phyloP scores from a whole-genome alignment of 2,329 filamentous ascomycete genomes.

The Cladosporium sp. region DNA sequence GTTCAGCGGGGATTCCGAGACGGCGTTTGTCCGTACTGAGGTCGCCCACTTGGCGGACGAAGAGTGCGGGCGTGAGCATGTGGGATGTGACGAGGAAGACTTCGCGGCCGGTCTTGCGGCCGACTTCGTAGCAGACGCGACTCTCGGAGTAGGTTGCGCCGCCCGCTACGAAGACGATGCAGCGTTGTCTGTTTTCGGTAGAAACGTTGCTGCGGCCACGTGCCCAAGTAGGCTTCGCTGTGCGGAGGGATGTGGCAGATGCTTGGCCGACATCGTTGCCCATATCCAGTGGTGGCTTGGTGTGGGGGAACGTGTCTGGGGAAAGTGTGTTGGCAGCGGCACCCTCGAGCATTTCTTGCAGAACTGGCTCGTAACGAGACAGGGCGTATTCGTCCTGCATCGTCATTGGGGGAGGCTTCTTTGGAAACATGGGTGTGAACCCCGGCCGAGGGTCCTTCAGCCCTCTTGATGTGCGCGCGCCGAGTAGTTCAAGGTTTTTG shows the following conservation, averaged over 20 bases:
- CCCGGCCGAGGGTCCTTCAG: slow-evolving; percentile 73
- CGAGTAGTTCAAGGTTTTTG: slow-evolving; percentile 75
- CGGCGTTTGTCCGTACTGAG: slow-evolving; percentile 69
- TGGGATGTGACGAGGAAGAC: slow-evolving; percentile 87
- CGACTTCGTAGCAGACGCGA: slow-evolving; percentile 82
- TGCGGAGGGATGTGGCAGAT: slow-evolving; percentile 67
- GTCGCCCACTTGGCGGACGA: slow-evolving; percentile 77
- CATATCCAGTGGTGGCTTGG: slow-evolving; percentile 55
- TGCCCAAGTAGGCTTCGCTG: slow-evolving; percentile 93
- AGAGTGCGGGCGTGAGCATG: slow-evolving; percentile 83
- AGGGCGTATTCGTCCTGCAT: slow-evolving; percentile 71
- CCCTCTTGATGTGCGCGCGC: slow-evolving; percentile 65
- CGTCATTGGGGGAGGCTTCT: slow-evolving; percentile 54
- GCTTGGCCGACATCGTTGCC: slow-evolving; percentile 51
- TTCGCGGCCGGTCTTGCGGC: slow-evolving; percentile 68
- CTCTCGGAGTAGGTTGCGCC: slow-evolving; percentile 92
- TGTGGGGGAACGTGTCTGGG: slow-evolving; percentile 44
- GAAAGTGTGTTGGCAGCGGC: slow-evolving; percentile 41
- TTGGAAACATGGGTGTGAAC: slow-evolving; percentile 65
- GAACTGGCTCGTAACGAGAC: slow-evolving; percentile 77
- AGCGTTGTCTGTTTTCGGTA: slow-evolving; percentile 79
- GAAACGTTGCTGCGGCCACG: slow-evolving; percentile 62
- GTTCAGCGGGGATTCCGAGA: slow-evolving; percentile 76
- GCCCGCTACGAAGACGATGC: slow-evolving; percentile 93
- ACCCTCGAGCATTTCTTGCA: slow-evolving; percentile 84